Conservation (phyloP, 768 basidiomycete genomes). For the Lactarius pseudohatsudake region DNA sequence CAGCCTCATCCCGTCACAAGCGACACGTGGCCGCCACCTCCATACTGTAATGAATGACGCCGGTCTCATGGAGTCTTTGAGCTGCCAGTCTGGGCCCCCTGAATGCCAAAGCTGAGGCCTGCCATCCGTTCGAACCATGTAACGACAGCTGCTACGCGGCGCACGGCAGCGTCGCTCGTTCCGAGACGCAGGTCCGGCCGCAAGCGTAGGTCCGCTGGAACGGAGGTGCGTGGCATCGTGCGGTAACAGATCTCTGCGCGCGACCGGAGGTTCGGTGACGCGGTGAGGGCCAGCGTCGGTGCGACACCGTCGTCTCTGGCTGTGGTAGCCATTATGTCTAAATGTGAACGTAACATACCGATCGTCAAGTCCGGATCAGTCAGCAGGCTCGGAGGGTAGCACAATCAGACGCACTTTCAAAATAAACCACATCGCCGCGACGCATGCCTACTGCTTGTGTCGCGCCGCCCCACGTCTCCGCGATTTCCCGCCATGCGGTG, state of each 20-base stretch:
- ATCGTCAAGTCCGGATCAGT: constrained; percentile 17
- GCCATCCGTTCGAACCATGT: constrained; percentile 75
- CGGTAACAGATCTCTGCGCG: constrained; percentile 71
- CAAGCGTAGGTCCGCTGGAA: constrained; percentile 52
- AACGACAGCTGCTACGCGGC: constrained; percentile 63
- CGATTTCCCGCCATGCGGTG: constrained; percentile 76
- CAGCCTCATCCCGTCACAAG: constrained; percentile 19
- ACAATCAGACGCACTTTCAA: constrained; percentile 56
- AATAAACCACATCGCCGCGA: constrained; percentile 68
- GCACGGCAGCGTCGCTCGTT: constrained; percentile 64
- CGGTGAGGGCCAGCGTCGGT: constrained; percentile 43
- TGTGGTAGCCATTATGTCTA: constrained; percentile 58
- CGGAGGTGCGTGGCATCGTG: constrained; percentile 54
- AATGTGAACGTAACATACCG: background rate
- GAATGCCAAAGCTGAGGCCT: constrained; percentile 41
- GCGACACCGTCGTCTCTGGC: constrained; percentile 29
- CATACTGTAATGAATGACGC: background rate
- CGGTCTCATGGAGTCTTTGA: background rate
- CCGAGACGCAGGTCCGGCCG: constrained; percentile 75
- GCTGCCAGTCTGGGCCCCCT: background rate
- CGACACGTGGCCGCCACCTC: background rate
- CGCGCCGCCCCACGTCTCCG: constrained; percentile 67
- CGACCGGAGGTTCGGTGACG: constrained; percentile 67
- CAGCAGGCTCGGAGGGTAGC: background rate
- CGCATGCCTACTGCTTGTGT: constrained; percentile 47